phyloP scores from a whole-genome alignment of 1,284 basidiomycete species.

The Kwoniella shivajii region DNA sequence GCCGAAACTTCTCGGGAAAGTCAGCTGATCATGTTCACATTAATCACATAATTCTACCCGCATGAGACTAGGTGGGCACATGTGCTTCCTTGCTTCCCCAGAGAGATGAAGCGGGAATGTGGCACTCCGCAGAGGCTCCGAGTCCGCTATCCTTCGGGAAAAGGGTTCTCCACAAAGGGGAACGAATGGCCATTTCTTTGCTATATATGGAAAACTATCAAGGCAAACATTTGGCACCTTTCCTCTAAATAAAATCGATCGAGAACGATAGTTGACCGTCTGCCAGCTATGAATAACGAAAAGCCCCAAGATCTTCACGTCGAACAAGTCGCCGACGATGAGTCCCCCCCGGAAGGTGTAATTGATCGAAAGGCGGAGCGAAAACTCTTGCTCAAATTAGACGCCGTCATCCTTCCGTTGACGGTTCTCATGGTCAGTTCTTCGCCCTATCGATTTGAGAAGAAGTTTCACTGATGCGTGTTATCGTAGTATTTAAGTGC shows the following conservation, averaged over 20 bases:
- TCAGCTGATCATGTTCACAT: background rate
- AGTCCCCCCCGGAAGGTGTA: background rate
- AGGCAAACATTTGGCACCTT: too few relatives aligned
- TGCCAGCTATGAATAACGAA: background rate
- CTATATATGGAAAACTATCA: too few relatives aligned
- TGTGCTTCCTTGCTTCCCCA: too few relatives aligned
- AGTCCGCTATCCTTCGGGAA: too few relatives aligned
- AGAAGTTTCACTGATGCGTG: background rate
- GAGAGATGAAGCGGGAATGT: too few relatives aligned
- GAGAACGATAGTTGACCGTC: too few relatives aligned
- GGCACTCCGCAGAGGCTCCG: too few relatives aligned
- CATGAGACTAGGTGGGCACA: too few relatives aligned
- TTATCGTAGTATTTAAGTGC: constrained; percentile 2
- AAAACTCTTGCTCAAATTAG: background rate
- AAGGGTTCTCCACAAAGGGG: too few relatives aligned
- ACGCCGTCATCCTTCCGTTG: background rate
- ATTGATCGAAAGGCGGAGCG: background rate
- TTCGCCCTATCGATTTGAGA: background rate
- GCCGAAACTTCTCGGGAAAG: background rate
- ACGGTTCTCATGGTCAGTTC: background rate
- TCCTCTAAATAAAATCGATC: too few relatives aligned
- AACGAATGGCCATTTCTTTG: too few relatives aligned
- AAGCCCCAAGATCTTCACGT: background rate
- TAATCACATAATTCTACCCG: too few relatives aligned
- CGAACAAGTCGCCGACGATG: background rate